Evolutionary conservation across 78 protist genomes (phyloP).

Genomic region (Dictyostelium brefeldianum): DNA sequence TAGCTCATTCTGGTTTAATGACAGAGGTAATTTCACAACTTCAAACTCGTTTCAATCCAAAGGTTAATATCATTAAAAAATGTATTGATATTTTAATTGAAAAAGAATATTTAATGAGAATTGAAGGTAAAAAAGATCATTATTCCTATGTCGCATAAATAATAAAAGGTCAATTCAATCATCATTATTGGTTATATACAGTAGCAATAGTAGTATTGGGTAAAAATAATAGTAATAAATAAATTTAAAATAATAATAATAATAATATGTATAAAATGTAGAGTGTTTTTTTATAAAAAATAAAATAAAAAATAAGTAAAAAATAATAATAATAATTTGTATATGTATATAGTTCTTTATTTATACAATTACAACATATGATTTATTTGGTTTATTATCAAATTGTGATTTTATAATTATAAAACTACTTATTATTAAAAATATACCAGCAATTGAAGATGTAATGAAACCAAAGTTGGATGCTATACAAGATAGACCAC

Average conservation of each 20-base stretch:
- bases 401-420: no score
- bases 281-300: not conserved
- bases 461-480: no score
- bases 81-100: constrained; percentile 93
- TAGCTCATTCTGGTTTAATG: constrained; percentile 86
- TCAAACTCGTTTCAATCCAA: constrained; percentile 87
- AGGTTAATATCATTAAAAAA: constrained; percentile 88
- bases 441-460: no score
- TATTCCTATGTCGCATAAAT: constrained; percentile 82
- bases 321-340: not conserved
- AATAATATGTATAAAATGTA: no score
- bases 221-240: constrained; percentile 1
- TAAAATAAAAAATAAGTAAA: not conserved
- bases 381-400: no score
- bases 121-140: constrained; percentile 85
- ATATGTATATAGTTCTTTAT: no score
- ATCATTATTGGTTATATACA: not conserved
- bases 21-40: constrained; percentile 87
- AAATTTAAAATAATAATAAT: not conserved
- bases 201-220: not conserved
- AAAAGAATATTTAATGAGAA: constrained; percentile 88
- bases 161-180: not conserved
- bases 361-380: no score
- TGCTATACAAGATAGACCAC: no score
- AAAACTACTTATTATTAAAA: no score